These are phyloP conservation scores for Linum trigynum DNA, from an alignment of 345 rosid species.

Conservation along the genomic window DNA sequence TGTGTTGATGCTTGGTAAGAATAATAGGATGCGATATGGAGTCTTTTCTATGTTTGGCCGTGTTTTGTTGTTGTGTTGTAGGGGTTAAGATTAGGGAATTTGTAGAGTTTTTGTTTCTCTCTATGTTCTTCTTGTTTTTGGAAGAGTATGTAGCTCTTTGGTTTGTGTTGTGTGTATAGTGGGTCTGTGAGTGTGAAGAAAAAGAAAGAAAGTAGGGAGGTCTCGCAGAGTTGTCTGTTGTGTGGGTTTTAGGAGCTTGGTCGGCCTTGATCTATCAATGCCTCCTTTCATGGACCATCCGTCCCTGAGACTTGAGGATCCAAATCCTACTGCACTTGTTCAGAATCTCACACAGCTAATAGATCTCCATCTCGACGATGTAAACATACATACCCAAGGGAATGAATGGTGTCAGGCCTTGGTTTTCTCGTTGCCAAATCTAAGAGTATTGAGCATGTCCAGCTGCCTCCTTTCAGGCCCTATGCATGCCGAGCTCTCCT, in stretches of 20 bases:
- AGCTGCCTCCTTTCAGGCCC: background rate
- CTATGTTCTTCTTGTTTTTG: too few species aligned
- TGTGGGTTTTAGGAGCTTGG: background rate
- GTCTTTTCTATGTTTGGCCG: too few species aligned
- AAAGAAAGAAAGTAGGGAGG: too few species aligned
- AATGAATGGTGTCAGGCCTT: background rate
- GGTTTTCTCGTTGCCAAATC: background rate
- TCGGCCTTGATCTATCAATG: background rate
- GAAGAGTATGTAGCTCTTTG: too few species aligned
- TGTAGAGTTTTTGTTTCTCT: too few species aligned
- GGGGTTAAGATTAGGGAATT: too few species aligned
- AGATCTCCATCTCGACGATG: background rate
- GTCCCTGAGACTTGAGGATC: background rate
- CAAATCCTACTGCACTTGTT: background rate
- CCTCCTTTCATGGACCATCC: background rate
- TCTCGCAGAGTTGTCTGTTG: too few species aligned
- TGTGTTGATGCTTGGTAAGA: too few species aligned
- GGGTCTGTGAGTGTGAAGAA: too few species aligned
- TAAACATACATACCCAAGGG: background rate
- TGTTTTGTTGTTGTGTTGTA: too few species aligned
- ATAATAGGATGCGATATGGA: too few species aligned
- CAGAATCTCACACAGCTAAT: slow-evolving; percentile 1
- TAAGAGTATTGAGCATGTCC: background rate
- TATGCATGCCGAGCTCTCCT: background rate
- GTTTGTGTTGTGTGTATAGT: too few species aligned